These are phyloP conservation scores for Chlamydomonas sp. DNA, from an alignment of 139 green algal species.

Conservation along the genomic window DNA sequence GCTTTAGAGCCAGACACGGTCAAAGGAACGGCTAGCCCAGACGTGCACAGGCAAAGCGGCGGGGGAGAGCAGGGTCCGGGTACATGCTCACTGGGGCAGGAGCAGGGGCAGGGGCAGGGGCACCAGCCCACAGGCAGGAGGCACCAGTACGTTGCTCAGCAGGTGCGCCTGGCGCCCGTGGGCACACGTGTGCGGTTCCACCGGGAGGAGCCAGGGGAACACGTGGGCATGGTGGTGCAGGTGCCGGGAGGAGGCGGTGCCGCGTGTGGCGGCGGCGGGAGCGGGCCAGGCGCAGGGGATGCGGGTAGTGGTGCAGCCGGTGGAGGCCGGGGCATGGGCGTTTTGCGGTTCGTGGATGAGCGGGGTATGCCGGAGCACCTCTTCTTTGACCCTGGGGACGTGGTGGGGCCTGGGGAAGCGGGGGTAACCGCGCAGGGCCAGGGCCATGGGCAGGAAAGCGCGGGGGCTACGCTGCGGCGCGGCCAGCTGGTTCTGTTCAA, in stretches of 20 bases:
- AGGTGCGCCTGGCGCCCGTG: slow-evolving; percentile 17
- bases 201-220: not conserved
- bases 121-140: too few relatives aligned
- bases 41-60: too few relatives aligned
- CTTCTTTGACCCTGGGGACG: not conserved
- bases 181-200: slow-evolving; percentile 21
- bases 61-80: too few relatives aligned
- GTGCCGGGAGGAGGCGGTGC: not conserved
- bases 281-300: not conserved
- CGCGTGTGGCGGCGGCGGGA: not conserved
- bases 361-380: not conserved
- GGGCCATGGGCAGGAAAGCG: not conserved
- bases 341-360: slow-evolving; percentile 3
- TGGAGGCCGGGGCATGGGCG: not conserved
- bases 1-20: too few relatives aligned
- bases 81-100: too few relatives aligned
- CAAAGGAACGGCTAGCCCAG: not conserved
- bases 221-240: not conserved
- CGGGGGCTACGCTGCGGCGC: not conserved
- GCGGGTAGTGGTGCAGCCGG: not conserved
- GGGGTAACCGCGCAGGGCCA: not conserved
- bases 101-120: too few relatives aligned
- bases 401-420: not conserved
- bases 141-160: too few relatives aligned
- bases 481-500: slow-evolving; percentile 16